A percentile compares a stretch with the other conserved stretches of the same genome.
Conservation (phyloP, 805 yeast genomes). For the Barnettozyma californica region DNA sequence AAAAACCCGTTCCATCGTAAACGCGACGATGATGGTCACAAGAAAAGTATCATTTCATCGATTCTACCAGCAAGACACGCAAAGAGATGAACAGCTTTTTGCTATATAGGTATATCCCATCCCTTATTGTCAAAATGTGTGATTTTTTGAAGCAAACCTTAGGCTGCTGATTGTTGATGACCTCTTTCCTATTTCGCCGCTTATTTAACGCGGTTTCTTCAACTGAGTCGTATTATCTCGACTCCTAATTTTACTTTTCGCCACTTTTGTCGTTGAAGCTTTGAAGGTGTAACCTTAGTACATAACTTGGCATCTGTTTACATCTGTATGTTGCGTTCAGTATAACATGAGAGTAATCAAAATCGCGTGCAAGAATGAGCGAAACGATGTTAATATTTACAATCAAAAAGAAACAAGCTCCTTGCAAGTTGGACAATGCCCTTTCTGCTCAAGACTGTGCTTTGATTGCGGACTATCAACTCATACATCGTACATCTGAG, state of each 20-base stretch:
- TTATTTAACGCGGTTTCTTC: neutral
- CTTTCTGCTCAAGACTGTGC: no score
- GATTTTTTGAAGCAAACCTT: neutral
- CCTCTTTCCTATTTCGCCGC: neutral
- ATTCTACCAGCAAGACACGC: neutral
- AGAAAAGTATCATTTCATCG: constrained; percentile 1
- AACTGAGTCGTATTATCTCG: neutral
- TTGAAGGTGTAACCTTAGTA: neutral
- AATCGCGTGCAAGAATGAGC: no score
- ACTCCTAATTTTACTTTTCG: neutral
- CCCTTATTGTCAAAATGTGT: neutral
- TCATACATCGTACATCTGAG: no score
- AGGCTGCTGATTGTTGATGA: neutral
- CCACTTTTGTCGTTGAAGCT: neutral
- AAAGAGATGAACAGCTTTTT: neutral
- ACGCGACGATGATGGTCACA: neutral
- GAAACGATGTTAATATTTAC: no score
- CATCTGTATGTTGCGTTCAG: neutral
- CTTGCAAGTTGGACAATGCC: no score
- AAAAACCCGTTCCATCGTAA: constrained; percentile 2
- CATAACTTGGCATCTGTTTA: neutral
- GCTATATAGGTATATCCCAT: neutral
- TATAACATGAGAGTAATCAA: neutral
- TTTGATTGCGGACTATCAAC: no score
- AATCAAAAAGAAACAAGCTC: no score